Percentiles rank a stretch among this genome's conserved stretches.
Evolutionary conservation across 495 filamentous ascomycete genomes (phyloP).

Genomic region (Penicillium subrubescens): DNA sequence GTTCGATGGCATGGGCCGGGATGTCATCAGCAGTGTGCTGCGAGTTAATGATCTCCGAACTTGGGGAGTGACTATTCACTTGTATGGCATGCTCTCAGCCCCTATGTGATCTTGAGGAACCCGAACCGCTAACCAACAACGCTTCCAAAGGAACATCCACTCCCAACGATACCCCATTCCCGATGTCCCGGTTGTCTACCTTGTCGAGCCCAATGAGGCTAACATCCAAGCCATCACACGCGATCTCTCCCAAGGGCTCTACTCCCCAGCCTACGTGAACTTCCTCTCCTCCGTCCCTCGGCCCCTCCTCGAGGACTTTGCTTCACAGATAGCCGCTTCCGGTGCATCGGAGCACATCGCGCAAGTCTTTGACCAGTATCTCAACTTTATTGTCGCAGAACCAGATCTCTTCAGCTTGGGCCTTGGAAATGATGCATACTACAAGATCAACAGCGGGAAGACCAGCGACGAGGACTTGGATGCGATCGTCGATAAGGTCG

Average conservation of each 20-base stretch:
- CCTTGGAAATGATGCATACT: constrained; percentile 86
- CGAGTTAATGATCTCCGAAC: constrained; percentile 88
- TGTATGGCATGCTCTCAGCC: constrained; percentile 52
- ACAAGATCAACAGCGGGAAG: constrained; percentile 89
- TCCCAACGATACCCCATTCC: constrained; percentile 86
- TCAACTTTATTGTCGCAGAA: constrained; percentile 96
- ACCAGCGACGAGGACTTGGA: constrained; percentile 91
- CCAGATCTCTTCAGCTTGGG: constrained; percentile 94
- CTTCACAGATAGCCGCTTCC: constrained; percentile 78
- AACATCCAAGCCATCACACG: constrained; percentile 84
- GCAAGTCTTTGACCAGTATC: constrained; percentile 94
- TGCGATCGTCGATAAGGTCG: constrained; percentile 81
- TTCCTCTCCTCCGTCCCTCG: constrained; percentile 94
- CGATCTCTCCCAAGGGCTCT: constrained; percentile 84
- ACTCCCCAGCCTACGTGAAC: constrained; percentile 95
- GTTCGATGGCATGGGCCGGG: constrained; percentile 68
- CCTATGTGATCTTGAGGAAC: neutral
- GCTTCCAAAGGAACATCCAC: constrained; percentile 67
- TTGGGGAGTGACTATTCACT: constrained; percentile 96
- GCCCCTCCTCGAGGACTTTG: constrained; percentile 93
- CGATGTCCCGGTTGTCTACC: constrained; percentile 94
- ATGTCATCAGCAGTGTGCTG: constrained; percentile 90
- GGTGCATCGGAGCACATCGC: constrained; percentile 85
- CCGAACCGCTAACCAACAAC: constrained; percentile 16
- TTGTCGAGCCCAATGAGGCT: constrained; percentile 81